Conservation (phyloP, 208 protist genomes). For the Strigomonas culicis region DNA sequence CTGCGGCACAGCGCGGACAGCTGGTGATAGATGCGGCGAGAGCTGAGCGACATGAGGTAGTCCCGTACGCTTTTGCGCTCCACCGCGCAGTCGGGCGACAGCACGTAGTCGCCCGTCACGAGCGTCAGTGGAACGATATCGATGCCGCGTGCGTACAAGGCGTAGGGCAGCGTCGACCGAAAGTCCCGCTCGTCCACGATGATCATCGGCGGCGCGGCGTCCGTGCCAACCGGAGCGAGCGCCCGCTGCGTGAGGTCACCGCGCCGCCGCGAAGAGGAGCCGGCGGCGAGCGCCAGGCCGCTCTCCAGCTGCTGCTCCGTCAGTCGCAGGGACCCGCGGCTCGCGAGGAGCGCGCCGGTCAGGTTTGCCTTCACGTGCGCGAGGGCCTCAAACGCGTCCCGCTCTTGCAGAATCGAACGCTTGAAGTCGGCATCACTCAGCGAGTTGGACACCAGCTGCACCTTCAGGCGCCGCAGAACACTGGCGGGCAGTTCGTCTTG, state of each 20-base stretch:
- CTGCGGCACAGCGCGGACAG: slow-evolving; percentile 53
- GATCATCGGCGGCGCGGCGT: slow-evolving; percentile 32
- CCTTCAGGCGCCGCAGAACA: slow-evolving; percentile 27
- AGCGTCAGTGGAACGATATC: slow-evolving; percentile 80
- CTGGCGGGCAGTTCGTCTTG: slow-evolving; percentile 44
- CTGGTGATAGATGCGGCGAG: slow-evolving; percentile 67
- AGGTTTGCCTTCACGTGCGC: slow-evolving; percentile 75
- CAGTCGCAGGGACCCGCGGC: slow-evolving; percentile 36
- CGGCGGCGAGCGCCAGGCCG: slow-evolving; percentile 18
- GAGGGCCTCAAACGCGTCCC: slow-evolving; percentile 58
- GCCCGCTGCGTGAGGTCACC: neutral
- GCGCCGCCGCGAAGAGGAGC: neutral
- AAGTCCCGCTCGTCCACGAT: slow-evolving; percentile 89
- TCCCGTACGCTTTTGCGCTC: slow-evolving; percentile 83
- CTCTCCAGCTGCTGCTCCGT: slow-evolving; percentile 55
- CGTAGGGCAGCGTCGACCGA: slow-evolving; percentile 70
- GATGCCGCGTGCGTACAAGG: slow-evolving; percentile 61
- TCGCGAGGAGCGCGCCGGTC: slow-evolving; percentile 57
- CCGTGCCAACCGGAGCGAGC: neutral
- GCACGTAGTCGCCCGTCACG: slow-evolving; percentile 78
- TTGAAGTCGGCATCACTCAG: slow-evolving; percentile 32
- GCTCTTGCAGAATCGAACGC: slow-evolving; percentile 40
- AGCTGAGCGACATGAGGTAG: slow-evolving; percentile 70
- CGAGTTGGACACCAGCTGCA: slow-evolving; percentile 63
- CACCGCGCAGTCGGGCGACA: slow-evolving; percentile 67